Evolutionary conservation across 1,284 basidiomycete species (phyloP), one percentile per base, ranked within the genome.

Genomic region (Abortiporus biennis): DNA sequence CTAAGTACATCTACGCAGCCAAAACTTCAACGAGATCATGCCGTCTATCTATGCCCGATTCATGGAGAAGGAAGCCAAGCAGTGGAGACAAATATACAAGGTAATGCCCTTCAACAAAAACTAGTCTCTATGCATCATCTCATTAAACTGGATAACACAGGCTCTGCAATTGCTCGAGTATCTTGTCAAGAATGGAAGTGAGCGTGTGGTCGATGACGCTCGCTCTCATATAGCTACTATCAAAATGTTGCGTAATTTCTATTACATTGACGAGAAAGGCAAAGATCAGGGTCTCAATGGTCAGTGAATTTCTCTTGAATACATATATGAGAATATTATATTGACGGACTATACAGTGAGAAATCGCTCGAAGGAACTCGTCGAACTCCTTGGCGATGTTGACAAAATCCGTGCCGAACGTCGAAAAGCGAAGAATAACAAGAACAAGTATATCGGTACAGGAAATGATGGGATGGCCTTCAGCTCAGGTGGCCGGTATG

Each of bases 61-160:
- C 65, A 93, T 93, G 90, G 90, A 94, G 65, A 98, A 97, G 68
- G 96, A 99, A 64, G 96, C 96, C 0, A 74, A 87, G 22, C 92
- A 99, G 61, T 99, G 95, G 95, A 76, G 95, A 31, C 94, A 99
- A 67, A 99, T 99, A 50, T 99, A 99, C 79, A 99, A 99, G 75
- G 91, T 84, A 30, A 2, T 63, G 47, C 31, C 3, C 3, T 9
- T 12, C 36, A 13, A 30, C 6, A 30, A 24, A 24, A 11, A 15
- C 1, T 20, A 13, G 21, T 17, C 24, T 22, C 13, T 1, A 6
- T 13, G 12, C 6, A n/a, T 16, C 11, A 11, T 21, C 13, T 4
- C 12, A 3, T 40, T 21, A 9, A 37, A 32, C 13, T 16, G 32
- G 21, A 42, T 1, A 37, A 15, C 23, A 15, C 49, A 92, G 89